Base-by-base conservation (phyloP, 768 basidiomycete species). In the Saitozyma podzolica region DNA sequence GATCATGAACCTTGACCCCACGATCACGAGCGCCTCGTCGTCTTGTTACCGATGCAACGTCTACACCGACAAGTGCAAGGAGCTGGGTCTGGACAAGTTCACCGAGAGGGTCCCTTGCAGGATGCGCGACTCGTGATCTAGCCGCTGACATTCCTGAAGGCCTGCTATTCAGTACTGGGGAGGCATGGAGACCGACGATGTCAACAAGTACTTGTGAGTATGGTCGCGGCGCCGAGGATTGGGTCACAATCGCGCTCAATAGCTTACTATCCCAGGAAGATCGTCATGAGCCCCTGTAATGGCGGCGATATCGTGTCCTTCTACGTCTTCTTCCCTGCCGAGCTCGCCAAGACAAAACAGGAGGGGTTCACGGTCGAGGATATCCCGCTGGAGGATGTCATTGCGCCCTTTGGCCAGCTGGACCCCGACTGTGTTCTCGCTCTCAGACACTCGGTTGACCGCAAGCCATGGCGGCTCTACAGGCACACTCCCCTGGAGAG, bases 11-110 rank as follows among this genome's bases (percentile, higher is more conserved):
- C 54, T 64, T 40, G 62, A 60, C 13, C 70, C 72, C 37, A 58
- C 56, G n/a, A 62, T 69, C 50, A 63, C 50, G n/a, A 61, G 64
- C 42, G 72, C 72, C 20, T 39, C 64, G 29, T 67, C 60, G 39
- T 68, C 72, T 11, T 70, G 70, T 48, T 71, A 71, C 54, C 63
- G 72, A 42, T 70, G 69, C 63, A 73, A 73, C 60, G 64, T 73
- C 50, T 42, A 65, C 45, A 53, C 40, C 1, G 48, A 57, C 16
- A 54, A 68, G 4, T 42, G 65, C 50, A 52, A 66, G 19, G 57
- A 61, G 43, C 61, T 70, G 17, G 72, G 72, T 20, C 54, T 72
- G 1, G 50, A 47, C n/a, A 58, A 69, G 20, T 69, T 57, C 47
- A 50, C 63, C 40, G 67, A 64, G 63, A 56, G 47, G 55, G 58